Base-by-base conservation (phyloP, 345 rosid species). In the Camelina neglecta region DNA sequence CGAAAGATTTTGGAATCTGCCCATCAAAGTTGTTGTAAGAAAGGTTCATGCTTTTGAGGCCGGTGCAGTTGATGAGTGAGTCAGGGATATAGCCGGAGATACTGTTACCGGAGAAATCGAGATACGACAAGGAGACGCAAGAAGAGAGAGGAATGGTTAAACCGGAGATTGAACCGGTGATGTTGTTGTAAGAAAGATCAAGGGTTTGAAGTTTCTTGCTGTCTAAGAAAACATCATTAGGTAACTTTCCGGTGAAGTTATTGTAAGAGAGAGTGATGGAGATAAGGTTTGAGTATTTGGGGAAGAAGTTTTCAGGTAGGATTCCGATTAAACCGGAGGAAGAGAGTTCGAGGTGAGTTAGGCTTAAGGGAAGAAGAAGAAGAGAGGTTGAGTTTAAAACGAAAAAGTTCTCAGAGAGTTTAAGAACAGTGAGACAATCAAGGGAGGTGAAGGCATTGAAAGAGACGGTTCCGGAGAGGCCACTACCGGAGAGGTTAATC, bases 141-240 rank as follows among this genome's bases (percentile, higher is more conserved):
- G 96, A 86, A 63, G 77, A 78, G 8, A 41, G 63, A 54, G 82
- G 85, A 33, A 86, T 76, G 68, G 70, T 80, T 71, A 89, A 75
- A 65, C 85, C 84, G 24, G 95, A 85, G 78, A 94, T 86, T 1
- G 92, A 75, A n/a, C 98, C 97, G 29, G 96, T 83, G n/a, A 94
- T 75, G 74, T 94, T 94, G 85, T 94, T 94, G 67, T 75, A 76
- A 21, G 98, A 94, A 12, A 94, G 83, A 74, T 92, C 97, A 58
- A 92, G 92, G 35, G 62, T 65, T 85, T 86, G 91, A 35, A 94
- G 85, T 77, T 89, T 87, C 73, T 85, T 86, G 73, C 84, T 70
- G 42, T 55, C 75, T 24, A 78, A 72, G 16, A 90, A 75, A 83
- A 93, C 67, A 69, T 83, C 84, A 33, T 83, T 82, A 0, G 97